phyloP scores from a whole-genome alignment of 1,284 basidiomycete genomes.

The Bjerkandera adusta region DNA sequence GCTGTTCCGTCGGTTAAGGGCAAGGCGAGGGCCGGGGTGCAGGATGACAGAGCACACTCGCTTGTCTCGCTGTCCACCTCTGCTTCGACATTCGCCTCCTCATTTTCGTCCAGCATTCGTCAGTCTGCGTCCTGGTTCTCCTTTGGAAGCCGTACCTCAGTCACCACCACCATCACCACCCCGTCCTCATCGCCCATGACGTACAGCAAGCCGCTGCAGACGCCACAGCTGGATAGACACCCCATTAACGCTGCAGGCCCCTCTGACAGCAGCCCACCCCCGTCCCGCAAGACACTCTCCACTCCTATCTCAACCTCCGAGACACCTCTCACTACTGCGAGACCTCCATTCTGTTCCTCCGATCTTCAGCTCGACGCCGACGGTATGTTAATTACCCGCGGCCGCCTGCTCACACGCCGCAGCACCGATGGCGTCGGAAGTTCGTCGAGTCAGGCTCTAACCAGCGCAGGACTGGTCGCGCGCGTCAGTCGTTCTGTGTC shows the following conservation, averaged over 20 bases:
- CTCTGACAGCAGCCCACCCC: neutral
- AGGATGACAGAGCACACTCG: slow-evolving; percentile 18
- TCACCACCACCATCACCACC: slow-evolving; percentile 33
- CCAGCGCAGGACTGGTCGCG: slow-evolving; percentile 23
- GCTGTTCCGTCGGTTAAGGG: slow-evolving; percentile 28
- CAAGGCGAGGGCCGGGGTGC: slow-evolving; percentile 22
- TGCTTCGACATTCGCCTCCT: neutral
- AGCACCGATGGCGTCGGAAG: slow-evolving; percentile 9
- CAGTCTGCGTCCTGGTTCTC: slow-evolving; percentile 58
- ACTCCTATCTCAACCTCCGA: slow-evolving; percentile 18
- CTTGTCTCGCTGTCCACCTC: neutral
- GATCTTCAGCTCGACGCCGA: slow-evolving; percentile 6
- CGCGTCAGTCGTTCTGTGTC: slow-evolving; percentile 43
- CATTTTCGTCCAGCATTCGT: slow-evolving; percentile 29
- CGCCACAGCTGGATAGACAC: neutral
- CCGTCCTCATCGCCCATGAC: slow-evolving; percentile 38
- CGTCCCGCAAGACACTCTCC: slow-evolving; percentile 5
- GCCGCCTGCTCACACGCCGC: slow-evolving; percentile 15
- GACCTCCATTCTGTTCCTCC: neutral
- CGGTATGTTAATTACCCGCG: slow-evolving; percentile 24
- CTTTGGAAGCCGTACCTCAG: slow-evolving; percentile 42
- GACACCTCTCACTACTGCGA: slow-evolving; percentile 16
- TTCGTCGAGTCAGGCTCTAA: slow-evolving; percentile 10
- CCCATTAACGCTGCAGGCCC: neutral
- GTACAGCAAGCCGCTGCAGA: slow-evolving; percentile 5